Evolutionary conservation across 345 rosid genomes (phyloP), one percentile per base, ranked within the genome.

Genomic region (Capsella bursapastoris): DNA sequence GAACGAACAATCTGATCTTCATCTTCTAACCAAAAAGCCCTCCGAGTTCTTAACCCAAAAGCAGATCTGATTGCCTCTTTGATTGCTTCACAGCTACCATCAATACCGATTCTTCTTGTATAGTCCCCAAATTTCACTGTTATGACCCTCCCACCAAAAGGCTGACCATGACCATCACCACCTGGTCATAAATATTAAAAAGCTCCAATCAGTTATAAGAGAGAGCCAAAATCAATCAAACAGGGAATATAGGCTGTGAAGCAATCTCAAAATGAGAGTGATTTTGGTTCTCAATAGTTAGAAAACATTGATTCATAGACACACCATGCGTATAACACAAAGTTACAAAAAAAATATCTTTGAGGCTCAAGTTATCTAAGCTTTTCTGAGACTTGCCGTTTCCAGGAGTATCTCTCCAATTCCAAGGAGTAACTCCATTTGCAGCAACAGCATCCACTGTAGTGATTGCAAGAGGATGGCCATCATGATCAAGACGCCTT

Each of bases 11-110:
- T 75, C 76, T 88, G 97, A 58, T 89, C 94, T 82, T 96, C 98
- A 81, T 92, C 99, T 84, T 96, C 98, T 82, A 96, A 76, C 97
- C 97, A 96, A 82, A 96, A 96, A 35, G 97, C 98, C 10, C 98
- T 88, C 66, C 83, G 87, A 2, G 95, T 92, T 82, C 98, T 85
- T 69, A 95, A 75, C 64, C 99, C 81, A 72, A 96, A 92, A 68
- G 97, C 89, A 35, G 89, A 89, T 74, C 82, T 92, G 74, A 92
- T 86, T 12, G 97, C 89, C 71, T 92, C 96, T 83, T 86, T 92
- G 78, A 95, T 90, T 71, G 98, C 91, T 81, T 95, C 99, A 3
- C 94, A 49, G 2, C 84, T 75, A 56, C 97, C 97, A 79, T 95
- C 99, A 59, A 95, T 71, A 13, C 98, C 99, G 35, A 95, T 86